Evolutionary conservation across 2,329 filamentous ascomycete species (phyloP).

Genomic region (Cladosporium cucumerinum): DNA sequence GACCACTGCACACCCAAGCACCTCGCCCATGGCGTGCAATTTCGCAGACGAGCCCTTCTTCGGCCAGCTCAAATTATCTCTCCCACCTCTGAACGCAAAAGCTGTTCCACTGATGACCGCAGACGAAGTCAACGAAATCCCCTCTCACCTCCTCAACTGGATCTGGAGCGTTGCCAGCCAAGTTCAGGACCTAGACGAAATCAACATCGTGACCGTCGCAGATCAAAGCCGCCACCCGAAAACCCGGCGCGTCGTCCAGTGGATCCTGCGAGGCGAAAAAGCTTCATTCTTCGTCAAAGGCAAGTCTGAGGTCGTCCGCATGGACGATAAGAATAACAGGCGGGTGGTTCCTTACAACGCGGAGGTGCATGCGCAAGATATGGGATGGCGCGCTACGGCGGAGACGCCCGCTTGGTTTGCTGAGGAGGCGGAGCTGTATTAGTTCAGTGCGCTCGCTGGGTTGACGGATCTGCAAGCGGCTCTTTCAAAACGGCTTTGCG

Average conservation of each 20-base stretch:
- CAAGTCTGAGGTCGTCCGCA: background rate
- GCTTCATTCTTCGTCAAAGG: background rate
- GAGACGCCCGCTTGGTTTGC: background rate
- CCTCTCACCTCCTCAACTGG: background rate
- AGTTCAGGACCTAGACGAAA: background rate
- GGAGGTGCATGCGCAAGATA: background rate
- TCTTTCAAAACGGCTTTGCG: background rate
- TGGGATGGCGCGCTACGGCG: background rate
- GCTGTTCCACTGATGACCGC: background rate
- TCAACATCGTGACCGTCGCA: background rate
- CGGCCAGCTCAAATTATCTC: background rate
- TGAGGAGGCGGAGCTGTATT: background rate
- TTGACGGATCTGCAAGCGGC: background rate
- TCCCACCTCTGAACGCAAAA: background rate
- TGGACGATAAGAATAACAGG: background rate
- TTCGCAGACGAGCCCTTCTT: background rate
- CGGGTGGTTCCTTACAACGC: background rate
- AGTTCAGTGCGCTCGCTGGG: background rate
- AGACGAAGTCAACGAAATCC: background rate
- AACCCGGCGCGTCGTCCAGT: background rate
- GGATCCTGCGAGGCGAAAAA: background rate
- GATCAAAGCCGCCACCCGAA: background rate
- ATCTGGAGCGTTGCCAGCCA: background rate
- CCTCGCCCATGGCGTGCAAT: background rate
- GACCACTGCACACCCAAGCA: background rate